Base-by-base conservation (phyloP, 768 basidiomycete genomes). In the Rubroboletus pulcherrimus region DNA sequence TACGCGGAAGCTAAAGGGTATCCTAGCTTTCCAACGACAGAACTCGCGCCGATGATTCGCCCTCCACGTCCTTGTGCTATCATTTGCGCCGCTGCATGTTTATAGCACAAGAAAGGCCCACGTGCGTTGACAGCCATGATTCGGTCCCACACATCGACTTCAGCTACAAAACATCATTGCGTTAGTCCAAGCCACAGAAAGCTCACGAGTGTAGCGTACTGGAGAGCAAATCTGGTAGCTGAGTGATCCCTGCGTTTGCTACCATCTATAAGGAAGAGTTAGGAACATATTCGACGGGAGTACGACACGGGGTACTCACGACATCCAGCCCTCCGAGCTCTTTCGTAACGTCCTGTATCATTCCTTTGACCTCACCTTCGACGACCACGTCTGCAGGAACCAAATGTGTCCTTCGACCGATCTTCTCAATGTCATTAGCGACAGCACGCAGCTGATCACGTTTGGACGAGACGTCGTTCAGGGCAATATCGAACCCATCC, bases 11-110 rank as follows among this genome's bases (percentile, higher is more conserved):
- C 5, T 15, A 55, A 40, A 1, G 51, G 26, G 26, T 26, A 26
- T 35, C 49, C 58, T 6, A 29, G 12, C 15, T 42, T 55, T 6
- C 57, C 57, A 1, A 7, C 2, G 0, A 46, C 3, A 4, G 64
- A 66, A 14, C 49, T 49, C 0, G 62, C 56, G 2, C 85, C 79
- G 21, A 85, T 75, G 55, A 87, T 81, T n/a, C 78, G 72, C 0
- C 84, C 81, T 10, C 81, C 77, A 11, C 67, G 70, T 0, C 77
- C 74, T 67, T 80, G 80, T 5, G 64, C 53, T 15, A 84, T 75
- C 86, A 86, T 87, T 60, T 81, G 78, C 55, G 72, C 71, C 15
- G 81, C 84, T 2, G 83, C 85, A 56, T 84, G 76, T 52, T 84
- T 81, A 49, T 85, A 86, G 64, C 82, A 85, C 52, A 82, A 75